Evolutionary conservation across 257 asterid species (phyloP).

Genomic region (Nicotiana undulata): DNA sequence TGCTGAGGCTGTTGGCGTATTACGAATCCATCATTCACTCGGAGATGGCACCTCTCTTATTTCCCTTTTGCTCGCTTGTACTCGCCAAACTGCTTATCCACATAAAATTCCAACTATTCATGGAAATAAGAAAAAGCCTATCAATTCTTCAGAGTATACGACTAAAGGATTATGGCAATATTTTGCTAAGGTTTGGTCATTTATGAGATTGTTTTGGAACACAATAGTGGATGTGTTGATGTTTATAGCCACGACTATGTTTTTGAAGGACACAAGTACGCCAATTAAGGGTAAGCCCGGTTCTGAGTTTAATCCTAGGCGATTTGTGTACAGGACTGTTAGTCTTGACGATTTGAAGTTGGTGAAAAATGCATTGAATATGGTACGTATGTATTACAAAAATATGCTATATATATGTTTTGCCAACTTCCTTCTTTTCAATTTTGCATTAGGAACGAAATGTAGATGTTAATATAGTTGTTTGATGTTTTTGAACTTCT

Average conservation of each 20-base stretch:
- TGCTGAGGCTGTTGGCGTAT: constrained; percentile 6
- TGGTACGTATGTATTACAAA: constrained; percentile 5
- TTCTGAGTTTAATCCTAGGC: constrained; percentile 16
- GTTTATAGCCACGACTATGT: constrained; percentile 23
- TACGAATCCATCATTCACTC: constrained; percentile 29
- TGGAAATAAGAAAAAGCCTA: background rate
- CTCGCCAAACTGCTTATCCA: constrained; percentile 26
- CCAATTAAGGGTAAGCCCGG: constrained; percentile 16
- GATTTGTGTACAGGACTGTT: constrained; percentile 13
- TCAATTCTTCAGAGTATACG: background rate
- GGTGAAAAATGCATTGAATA: constrained; percentile 16
- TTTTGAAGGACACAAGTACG: constrained; percentile 26
- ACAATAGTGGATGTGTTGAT: constrained; percentile 15
- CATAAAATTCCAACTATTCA: constrained; percentile 16
- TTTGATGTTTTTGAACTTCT: background rate
- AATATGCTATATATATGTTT: background rate
- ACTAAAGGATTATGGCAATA: background rate
- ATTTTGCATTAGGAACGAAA: background rate
- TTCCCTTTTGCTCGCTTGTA: constrained; percentile 24
- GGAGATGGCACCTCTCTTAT: constrained; percentile 30
- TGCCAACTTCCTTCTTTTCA: background rate
- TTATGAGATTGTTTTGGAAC: constrained; percentile 9
- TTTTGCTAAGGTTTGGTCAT: background rate
- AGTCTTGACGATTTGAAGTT: constrained; percentile 22
- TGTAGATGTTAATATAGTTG: background rate